Evolutionary conservation across 2,329 filamentous ascomycete genomes (phyloP), one percentile per base, ranked within the genome.

Genomic region (Fusarium incarnatum): DNA sequence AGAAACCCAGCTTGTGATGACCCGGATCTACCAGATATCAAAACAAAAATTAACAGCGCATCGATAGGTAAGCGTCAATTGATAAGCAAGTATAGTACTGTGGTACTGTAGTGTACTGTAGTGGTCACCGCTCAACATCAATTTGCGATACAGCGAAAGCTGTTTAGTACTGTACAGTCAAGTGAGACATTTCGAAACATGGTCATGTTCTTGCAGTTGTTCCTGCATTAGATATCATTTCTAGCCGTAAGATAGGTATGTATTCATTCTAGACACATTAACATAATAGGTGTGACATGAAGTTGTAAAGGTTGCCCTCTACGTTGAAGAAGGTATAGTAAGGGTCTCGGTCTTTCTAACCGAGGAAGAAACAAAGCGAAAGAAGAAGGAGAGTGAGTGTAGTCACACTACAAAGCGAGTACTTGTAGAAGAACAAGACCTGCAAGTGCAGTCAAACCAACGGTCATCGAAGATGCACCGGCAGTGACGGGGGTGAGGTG

Each of bases 401-500:
- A 22, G 56, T 37, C n/a, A 20, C 45, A 27, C 72, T 76, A 79
- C 64, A 79, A 61, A 59, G 60, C 70, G 59, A 79, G 46, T 37
- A 76, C 55, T 64, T 79, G 77, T 32, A 75, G 53, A 49, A 73
- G 73, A 41, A 74, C 66, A 54, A 75, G 59, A 42, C 74, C 75
- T 12, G 73, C 55, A 59, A 79, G 37, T 18, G 72, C 75, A 18
- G 72, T 46, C 53, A 80, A 41, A 20, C 78, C 69, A 18, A 73
- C 63, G 6, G 63, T 66, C 44, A 79, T 45, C 18, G 64, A 70
- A 22, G 78, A 78, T 61, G 85, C 86, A 75, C 85, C 86, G 65
- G 83, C 85, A 23, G 83, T 84, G 71, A 82, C 79, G 70, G 81
- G 79, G 52, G 77, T 74, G 71, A 76, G 75, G 59, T 78, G 75